Evolutionary conservation across 2,329 filamentous ascomycete species (phyloP), one percentile per base, ranked within the genome.

Genomic region (Exserohilum turcica): DNA sequence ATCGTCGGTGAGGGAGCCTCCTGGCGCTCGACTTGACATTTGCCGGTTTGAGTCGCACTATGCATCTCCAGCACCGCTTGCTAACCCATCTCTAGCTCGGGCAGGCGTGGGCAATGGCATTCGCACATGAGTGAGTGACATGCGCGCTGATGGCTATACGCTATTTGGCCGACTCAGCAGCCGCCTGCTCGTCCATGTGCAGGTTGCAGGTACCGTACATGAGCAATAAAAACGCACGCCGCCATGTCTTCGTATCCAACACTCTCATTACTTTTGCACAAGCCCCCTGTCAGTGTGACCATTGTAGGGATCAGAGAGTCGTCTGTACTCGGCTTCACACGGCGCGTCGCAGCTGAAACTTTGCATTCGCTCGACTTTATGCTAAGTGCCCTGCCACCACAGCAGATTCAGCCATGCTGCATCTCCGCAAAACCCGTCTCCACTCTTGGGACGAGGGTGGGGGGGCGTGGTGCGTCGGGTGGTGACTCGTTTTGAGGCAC

Each of bases 401-500:
- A 52, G 54, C 54, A 53, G 52, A 24, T 24, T 24, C 21, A 24
- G 21, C 21, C 53, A 54, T 58, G 33, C 44, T 52, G 52, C 48
- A 44, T 56, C 45, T 52, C 35, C 49, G 37, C 54, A 49, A 45
- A 51, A 43, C 47, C 46, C 49, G 43, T 24, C 21, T 24, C 21
- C 21, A 24, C 21, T 7, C 21, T 7, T 24, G 7, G 4, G 7
- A 24, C 4, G 21, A 24, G 21, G 21, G 21, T 4, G 21, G 21
- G 21, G 7, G 21, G 21, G 21, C 4, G 21, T 24, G 21, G 21
- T 24, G 52, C n/a, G 37, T 36, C 46, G 33, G 43, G 28, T 40
- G 39, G 49, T 64, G 56, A 59, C 55, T 61, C 54, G 48, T 59
- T 63, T 63, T 61, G 53, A 61, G 39, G 56, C 50, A 52, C 36